A percentile compares a stretch with the other conserved stretches of the same genome.
Evolutionary conservation across 1,139 yeast species (phyloP).

Genomic region (Schizosaccharomyces versatilis): DNA sequence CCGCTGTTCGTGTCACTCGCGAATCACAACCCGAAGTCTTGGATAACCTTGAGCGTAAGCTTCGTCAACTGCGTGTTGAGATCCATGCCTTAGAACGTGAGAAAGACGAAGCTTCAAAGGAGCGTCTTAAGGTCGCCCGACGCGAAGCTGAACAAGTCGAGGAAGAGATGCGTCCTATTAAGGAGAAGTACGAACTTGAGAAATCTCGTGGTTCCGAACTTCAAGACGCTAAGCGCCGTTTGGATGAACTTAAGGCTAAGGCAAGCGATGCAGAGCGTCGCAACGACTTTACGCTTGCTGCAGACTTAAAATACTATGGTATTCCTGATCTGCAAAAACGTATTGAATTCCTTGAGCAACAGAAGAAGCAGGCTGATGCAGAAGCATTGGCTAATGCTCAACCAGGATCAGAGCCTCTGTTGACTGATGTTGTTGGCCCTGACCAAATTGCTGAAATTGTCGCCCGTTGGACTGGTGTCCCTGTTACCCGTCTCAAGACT

Average conservation of each 20-base stretch:
- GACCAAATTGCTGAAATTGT: slow-evolving; percentile 95
- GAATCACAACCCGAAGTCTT: slow-evolving; percentile 95
- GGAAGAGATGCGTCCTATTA: slow-evolving; percentile 65
- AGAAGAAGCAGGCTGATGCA: slow-evolving; percentile 39
- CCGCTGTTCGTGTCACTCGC: slow-evolving; percentile 92
- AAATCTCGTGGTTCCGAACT: slow-evolving; percentile 80
- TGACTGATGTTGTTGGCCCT: slow-evolving; percentile 73
- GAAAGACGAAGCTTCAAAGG: slow-evolving; percentile 32
- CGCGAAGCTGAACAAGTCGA: slow-evolving; percentile 63
- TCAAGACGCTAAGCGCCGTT: slow-evolving; percentile 66
- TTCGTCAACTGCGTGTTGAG: slow-evolving; percentile 79
- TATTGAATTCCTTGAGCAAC: slow-evolving; percentile 54
- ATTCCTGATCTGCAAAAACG: slow-evolving; percentile 73
- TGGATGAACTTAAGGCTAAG: slow-evolving; percentile 78
- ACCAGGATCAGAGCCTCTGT: slow-evolving; percentile 31
- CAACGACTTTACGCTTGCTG: slow-evolving; percentile 81
- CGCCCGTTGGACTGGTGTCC: slow-evolving; percentile 90
- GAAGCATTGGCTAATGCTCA: slow-evolving; percentile 17
- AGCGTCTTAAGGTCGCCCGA: slow-evolving; percentile 57
- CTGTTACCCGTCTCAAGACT: slow-evolving; percentile 88
- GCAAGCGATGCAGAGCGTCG: slow-evolving; percentile 95
- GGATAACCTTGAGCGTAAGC: slow-evolving; percentile 77
- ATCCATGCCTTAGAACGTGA: slow-evolving; percentile 94
- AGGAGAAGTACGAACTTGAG: slow-evolving; percentile 70
- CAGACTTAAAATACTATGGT: slow-evolving; percentile 86